Evolutionary conservation across 1,139 yeast genomes (phyloP), one percentile per base, ranked within the genome.

Genomic region (Neolecta irregularis): DNA sequence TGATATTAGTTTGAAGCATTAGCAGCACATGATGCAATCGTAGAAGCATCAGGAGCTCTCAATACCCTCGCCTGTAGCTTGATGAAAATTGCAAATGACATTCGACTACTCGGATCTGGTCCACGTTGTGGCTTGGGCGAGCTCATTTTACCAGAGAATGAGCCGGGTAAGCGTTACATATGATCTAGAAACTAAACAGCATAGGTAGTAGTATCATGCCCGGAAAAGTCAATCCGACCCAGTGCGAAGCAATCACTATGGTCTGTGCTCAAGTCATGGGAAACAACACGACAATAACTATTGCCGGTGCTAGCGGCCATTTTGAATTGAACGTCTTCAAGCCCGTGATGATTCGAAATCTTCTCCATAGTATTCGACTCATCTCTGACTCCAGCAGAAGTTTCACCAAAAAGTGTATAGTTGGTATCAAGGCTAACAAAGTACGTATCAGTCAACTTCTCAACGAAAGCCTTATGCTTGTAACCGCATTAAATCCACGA

Each of bases 41-140:
- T 88, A 38, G 96, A 88, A 63, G 88, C 93, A 37, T 78, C 93
- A 26, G 98, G 98, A 55, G 95, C 96, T 34, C 67, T 88, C 50
- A 88, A 88, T 71, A 83, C 95, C 35, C 73, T 91, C 42, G 96
- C 98, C 28, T 79, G 71, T 29, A 83, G 95, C 17, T 67, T 88
- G 52, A 88, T 67, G 74, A 88, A 88, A 69, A 88, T 88, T 48
- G 96, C 96, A 50, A 81, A 91, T 58, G 98, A 88, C 60, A 88
- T 88, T 57, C 72, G 98, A 64, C 88, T 88, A 70, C 72, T 88
- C 52, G 98, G 98, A 44, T 81, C 95, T 29, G 98, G 98, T 50
- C 98, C 98, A 55, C 76, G 98, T 64, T 88, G 98, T 64, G 98
- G 98, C 41, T 88, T 88, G 62, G 96, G 96, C 40, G 98, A 88